These are phyloP conservation scores for Haematococcus sp. DNA, from an alignment of 139 green algal genomes.

Conservation along the genomic window DNA sequence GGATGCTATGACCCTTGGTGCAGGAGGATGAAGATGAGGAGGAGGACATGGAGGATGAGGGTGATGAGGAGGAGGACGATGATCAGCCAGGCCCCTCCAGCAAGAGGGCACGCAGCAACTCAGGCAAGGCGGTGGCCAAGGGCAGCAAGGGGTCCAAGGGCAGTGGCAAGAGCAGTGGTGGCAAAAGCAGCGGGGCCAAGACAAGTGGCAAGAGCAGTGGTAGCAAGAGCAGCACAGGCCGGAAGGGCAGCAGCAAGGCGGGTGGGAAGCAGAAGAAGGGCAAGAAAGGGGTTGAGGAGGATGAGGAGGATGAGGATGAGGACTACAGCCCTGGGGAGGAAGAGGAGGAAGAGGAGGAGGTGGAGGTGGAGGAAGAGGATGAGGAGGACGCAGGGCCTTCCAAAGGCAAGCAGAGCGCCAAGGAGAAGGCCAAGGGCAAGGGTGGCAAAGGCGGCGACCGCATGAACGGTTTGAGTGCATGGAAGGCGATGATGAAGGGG, in stretches of 20 bases:
- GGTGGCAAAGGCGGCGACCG: not conserved
- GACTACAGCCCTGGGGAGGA: slow-evolving; percentile 11
- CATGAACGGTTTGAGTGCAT: not conserved
- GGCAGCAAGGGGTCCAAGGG: not conserved
- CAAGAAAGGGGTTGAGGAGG: slow-evolving; percentile 3
- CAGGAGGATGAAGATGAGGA: slow-evolving; percentile 17
- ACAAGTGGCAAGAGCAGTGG: slow-evolving; percentile 7
- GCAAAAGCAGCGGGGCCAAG: not conserved
- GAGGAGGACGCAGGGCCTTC: not conserved
- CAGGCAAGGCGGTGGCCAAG: not conserved
- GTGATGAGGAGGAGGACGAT: slow-evolving; percentile 20
- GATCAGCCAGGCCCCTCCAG: slow-evolving; percentile 4
- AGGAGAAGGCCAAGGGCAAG: slow-evolving; percentile 22
- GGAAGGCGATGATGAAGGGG: slow-evolving; percentile 10
- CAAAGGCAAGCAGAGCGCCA: slow-evolving; percentile 15
- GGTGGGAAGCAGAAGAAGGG: not conserved
- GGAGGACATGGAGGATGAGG: slow-evolving; percentile 28
- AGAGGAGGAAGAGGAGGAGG: slow-evolving; percentile 28
- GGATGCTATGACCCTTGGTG: too few species aligned
- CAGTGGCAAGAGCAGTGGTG: not conserved
- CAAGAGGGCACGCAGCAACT: slow-evolving; percentile 1
- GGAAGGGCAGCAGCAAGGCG: not conserved
- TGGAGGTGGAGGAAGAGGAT: not conserved
- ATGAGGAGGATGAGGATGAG: not conserved
- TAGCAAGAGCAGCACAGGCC: not conserved